Conservation (phyloP, 805 yeast species). For the Wickerhamiella sergipiensis region DNA sequence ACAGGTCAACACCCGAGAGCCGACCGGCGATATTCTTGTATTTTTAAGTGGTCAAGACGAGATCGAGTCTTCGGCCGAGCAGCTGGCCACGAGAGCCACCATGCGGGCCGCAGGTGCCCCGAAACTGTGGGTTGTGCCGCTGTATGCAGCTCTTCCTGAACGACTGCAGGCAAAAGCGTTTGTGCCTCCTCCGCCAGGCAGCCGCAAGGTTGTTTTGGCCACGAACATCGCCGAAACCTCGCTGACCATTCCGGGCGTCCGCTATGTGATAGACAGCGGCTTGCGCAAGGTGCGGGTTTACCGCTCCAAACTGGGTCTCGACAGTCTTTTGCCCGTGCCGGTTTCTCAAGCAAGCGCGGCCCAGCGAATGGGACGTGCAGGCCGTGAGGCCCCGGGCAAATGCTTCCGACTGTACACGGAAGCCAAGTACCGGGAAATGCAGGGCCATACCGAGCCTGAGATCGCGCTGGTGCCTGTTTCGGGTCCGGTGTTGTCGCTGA, state of each 20-base stretch:
- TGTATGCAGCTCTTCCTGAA: conserved; percentile 90
- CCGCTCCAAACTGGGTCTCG: conserved; percentile 83
- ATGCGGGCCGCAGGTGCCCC: conserved; percentile 60
- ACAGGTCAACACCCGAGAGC: conserved; percentile 69
- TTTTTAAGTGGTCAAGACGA: conserved; percentile 96
- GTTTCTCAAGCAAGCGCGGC: conserved; percentile 88
- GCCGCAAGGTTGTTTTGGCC: conserved; percentile 76
- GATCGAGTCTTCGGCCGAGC: conserved; percentile 67
- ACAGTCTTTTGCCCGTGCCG: conserved; percentile 85
- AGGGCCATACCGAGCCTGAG: conserved; percentile 83
- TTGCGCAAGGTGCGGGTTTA: conserved; percentile 86
- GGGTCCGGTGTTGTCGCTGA: conserved; percentile 71
- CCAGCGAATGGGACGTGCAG: conserved; percentile 98
- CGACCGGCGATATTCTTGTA: conserved; percentile 79
- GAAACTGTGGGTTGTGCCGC: conserved; percentile 57
- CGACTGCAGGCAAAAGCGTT: conserved; percentile 73
- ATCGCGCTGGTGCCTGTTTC: conserved; percentile 77
- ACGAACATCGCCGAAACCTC: conserved; percentile 98
- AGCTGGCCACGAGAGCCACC: conserved; percentile 34
- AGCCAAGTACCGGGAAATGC: conserved; percentile 44
- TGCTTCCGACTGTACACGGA: conserved; percentile 77
- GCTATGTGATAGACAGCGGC: conserved; percentile 88
- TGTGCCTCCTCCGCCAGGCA: conserved; percentile 43
- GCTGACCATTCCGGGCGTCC: conserved; percentile 86
- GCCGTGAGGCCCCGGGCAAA: conserved; percentile 90